Conservation (phyloP, 1,139 yeast genomes). For the Suhomyces anneliseae region DNA sequence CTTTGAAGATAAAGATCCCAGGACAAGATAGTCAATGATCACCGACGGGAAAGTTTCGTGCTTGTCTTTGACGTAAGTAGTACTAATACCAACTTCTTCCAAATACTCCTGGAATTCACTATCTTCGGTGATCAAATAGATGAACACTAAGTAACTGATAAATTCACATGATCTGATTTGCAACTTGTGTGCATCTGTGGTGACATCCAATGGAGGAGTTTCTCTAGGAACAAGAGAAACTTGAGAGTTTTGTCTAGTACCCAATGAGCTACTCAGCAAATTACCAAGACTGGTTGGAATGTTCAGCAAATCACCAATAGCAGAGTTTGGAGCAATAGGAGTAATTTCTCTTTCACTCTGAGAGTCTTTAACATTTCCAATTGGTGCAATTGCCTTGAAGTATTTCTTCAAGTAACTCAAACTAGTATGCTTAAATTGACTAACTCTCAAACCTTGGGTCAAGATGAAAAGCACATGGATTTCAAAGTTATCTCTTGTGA, state of each 20-base stretch:
- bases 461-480: constrained; percentile 52
- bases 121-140: constrained; percentile 53
- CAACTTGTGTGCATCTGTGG: neutral
- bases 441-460: constrained; percentile 62
- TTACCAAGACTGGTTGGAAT: constrained; percentile 2
- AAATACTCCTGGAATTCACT: constrained; percentile 47
- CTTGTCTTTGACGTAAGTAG: constrained; percentile 26
- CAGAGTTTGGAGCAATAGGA: neutral
- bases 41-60: constrained; percentile 46
- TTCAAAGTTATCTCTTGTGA: constrained; percentile 53
- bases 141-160: constrained; percentile 48
- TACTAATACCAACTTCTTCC: constrained; percentile 44
- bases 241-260: neutral
- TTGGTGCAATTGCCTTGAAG: constrained; percentile 33
- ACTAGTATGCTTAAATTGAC: constrained; percentile 61
- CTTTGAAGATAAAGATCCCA: constrained; percentile 42
- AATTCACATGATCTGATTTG: constrained; percentile 5
- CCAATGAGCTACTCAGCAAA: neutral
- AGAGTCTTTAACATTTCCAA: neutral
- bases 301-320: constrained; percentile 7
- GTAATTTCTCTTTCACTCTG: constrained; percentile 33
- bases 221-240: neutral
- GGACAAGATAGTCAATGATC: constrained; percentile 50
- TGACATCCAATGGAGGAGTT: neutral
- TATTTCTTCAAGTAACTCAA: constrained; percentile 50